These are phyloP conservation scores for Alternaria sp. DNA, from an alignment of 2,329 filamentous ascomycete genomes.

Conservation along the genomic window DNA sequence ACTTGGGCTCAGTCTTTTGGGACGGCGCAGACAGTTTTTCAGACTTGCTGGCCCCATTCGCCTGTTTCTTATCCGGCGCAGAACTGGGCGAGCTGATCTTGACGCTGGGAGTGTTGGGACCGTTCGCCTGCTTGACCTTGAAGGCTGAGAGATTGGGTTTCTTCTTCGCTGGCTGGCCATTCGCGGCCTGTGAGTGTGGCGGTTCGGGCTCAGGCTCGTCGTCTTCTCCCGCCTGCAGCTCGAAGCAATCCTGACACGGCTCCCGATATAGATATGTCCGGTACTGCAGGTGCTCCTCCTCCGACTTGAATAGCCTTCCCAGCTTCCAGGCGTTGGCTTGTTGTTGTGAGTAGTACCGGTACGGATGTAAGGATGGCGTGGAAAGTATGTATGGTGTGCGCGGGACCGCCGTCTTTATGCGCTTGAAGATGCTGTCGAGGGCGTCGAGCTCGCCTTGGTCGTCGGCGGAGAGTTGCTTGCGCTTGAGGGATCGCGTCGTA, in stretches of 20 bases:
- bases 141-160: slow-evolving; percentile 68
- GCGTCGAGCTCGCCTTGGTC: slow-evolving; percentile 48
- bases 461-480: slow-evolving; percentile 32
- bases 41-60: slow-evolving; percentile 35
- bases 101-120: slow-evolving; percentile 34
- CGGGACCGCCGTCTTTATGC: slow-evolving; percentile 53
- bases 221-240: slow-evolving; percentile 60
- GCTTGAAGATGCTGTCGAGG: slow-evolving; percentile 51
- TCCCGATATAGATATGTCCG: slow-evolving; percentile 67
- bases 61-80: slow-evolving; percentile 31
- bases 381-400: slow-evolving; percentile 56
- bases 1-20: slow-evolving; percentile 21
- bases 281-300: slow-evolving; percentile 67
- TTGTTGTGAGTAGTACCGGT: slow-evolving; percentile 52
- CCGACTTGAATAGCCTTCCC: slow-evolving; percentile 60
- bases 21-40: slow-evolving; percentile 24
- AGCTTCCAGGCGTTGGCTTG: slow-evolving; percentile 52
- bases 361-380: slow-evolving; percentile 55
- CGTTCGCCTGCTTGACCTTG: slow-evolving; percentile 60
- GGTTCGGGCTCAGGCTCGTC: slow-evolving; percentile 57
- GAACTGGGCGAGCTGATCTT: slow-evolving; percentile 41
- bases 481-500: slow-evolving; percentile 36
- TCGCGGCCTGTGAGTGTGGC: slow-evolving; percentile 41
- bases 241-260: slow-evolving; percentile 55
- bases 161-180: slow-evolving; percentile 59